phyloP scores from a whole-genome alignment of 345 rosid genomes.

The Melaleuca alternifolia region DNA sequence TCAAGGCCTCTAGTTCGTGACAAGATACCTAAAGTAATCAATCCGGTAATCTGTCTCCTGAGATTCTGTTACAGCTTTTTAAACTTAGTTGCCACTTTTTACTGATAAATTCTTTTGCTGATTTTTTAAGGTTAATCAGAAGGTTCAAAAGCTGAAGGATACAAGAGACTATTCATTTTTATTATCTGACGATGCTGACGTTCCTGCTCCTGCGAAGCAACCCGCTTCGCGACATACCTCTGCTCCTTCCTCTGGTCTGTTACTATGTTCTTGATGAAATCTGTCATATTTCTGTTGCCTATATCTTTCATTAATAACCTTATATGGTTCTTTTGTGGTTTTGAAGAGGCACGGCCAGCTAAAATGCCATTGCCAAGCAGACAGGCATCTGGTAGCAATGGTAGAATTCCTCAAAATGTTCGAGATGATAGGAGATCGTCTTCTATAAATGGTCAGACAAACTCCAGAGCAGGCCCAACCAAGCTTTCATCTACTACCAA shows the following conservation, averaged over 20 bases:
- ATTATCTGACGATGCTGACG: constrained; percentile 58
- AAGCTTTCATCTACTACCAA: constrained; percentile 28
- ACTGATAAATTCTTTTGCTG: not conserved
- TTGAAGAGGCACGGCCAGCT: constrained; percentile 65
- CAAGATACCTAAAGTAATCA: constrained; percentile 27
- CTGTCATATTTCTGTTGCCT: not conserved
- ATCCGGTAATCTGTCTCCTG: constrained; percentile 25
- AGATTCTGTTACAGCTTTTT: not conserved
- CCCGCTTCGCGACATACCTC: constrained; percentile 26
- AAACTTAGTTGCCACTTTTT: not conserved
- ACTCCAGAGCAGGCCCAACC: constrained; percentile 21
- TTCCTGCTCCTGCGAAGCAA: constrained; percentile 52
- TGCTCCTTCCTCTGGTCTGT: constrained; percentile 50
- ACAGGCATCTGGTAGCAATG: constrained; percentile 29
- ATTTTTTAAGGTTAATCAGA: constrained; percentile 33
- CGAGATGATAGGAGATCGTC: constrained; percentile 42
- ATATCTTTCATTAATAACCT: constrained; percentile 23
- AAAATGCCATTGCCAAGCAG: constrained; percentile 38
- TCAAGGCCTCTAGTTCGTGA: constrained; percentile 22
- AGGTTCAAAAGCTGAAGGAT: constrained; percentile 62
- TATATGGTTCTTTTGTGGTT: constrained; percentile 60
- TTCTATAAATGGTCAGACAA: constrained; percentile 23
- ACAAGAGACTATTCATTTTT: constrained; percentile 90
- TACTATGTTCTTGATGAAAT: not conserved
- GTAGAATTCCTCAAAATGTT: constrained; percentile 24